These are phyloP conservation scores for Volvox africanus DNA, from an alignment of 139 green algal species.

Conservation along the genomic window DNA sequence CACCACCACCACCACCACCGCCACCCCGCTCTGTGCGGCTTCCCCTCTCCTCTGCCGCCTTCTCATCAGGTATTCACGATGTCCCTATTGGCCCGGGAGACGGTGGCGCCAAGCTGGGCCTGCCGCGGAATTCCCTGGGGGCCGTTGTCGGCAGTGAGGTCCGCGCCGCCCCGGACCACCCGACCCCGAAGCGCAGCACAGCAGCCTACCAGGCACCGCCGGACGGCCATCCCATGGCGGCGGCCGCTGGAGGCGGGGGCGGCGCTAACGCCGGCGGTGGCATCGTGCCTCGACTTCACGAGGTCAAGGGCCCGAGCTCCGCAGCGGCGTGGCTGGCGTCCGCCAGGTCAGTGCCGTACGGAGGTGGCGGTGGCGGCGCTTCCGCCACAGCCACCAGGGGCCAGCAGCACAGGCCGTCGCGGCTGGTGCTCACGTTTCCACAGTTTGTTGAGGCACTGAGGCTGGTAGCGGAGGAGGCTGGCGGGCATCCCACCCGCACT, in stretches of 20 bases:
- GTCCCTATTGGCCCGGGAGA: background rate
- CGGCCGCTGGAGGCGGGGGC: background rate
- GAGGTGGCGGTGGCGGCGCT: background rate
- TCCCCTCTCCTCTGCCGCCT: background rate
- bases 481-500: slow-evolving; percentile 33
- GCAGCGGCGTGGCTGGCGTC: slow-evolving; percentile 3
- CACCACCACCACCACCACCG: background rate
- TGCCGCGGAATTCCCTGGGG: slow-evolving; percentile 14
- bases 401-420: slow-evolving; percentile 47
- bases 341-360: slow-evolving; percentile 28
- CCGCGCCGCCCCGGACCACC: background rate
- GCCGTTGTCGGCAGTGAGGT: background rate
- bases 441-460: slow-evolving; percentile 59
- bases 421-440: slow-evolving; percentile 50
- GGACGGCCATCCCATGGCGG: background rate
- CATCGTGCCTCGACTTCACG: background rate
- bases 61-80: slow-evolving; percentile 17
- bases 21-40: background rate
- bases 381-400: background rate
- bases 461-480: slow-evolving; percentile 53
- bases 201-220: slow-evolving; percentile 4
- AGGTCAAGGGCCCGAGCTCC: slow-evolving; percentile 5
- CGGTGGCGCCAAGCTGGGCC: background rate
- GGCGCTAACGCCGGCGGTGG: no score
- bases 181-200: background rate